Percentiles rank a stretch among this genome's conserved stretches.
These are phyloP conservation scores for Neobulgaria alba DNA, from an alignment of 2,329 filamentous ascomycete species.

Conservation along the genomic window DNA sequence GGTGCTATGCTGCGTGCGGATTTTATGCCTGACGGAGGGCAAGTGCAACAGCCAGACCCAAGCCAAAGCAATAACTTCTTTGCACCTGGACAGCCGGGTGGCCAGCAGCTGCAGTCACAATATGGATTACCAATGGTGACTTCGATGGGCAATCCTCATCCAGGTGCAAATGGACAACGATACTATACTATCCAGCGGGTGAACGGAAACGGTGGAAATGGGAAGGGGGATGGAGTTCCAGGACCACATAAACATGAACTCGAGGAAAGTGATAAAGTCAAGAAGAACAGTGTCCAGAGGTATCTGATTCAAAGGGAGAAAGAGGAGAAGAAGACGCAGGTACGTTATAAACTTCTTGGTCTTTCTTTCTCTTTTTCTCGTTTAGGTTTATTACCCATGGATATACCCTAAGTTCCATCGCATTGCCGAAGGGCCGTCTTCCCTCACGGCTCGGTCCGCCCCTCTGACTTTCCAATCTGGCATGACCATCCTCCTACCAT, in stretches of 20 bases:
- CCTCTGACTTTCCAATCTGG: too few species aligned
- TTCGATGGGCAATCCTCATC: constrained; percentile 34
- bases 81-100: constrained; percentile 20
- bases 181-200: constrained; percentile 72
- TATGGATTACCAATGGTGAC: constrained; percentile 38
- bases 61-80: constrained; percentile 26
- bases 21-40: constrained; percentile 25
- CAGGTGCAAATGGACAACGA: constrained; percentile 41
- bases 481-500: too few species aligned
- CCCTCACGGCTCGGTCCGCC: too few species aligned
- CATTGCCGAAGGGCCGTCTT: too few species aligned
- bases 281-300: constrained; percentile 70
- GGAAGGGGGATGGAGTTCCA: constrained; percentile 59
- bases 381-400: too few species aligned
- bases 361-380: too few species aligned
- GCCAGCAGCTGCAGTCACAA: constrained; percentile 20
- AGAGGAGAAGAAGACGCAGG: constrained; percentile 51
- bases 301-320: constrained; percentile 56
- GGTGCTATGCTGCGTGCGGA: constrained; percentile 33
- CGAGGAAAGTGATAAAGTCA: constrained; percentile 67
- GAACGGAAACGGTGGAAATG: constrained; percentile 67
- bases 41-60: constrained; percentile 15
- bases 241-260: constrained; percentile 69
- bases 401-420: too few species aligned
- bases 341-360: constrained; percentile 28